Conservation (phyloP, 1,139 yeast genomes). For the Scheffersomyces stambukii region DNA sequence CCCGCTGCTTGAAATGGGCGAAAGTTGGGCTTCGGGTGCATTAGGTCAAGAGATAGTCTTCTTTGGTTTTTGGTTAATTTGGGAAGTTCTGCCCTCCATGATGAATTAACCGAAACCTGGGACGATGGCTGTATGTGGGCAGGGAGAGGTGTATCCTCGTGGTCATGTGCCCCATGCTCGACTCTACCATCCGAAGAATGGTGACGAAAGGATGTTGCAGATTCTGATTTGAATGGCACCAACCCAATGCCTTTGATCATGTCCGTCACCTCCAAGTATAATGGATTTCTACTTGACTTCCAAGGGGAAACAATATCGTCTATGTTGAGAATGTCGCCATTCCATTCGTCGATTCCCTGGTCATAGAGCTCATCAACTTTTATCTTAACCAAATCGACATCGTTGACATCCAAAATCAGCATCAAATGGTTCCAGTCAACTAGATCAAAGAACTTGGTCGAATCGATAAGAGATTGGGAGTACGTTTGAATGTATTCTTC, state of each 20-base stretch:
- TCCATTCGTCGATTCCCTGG: slow-evolving; percentile 5
- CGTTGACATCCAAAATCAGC: slow-evolving; percentile 12
- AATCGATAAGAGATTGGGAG: slow-evolving; percentile 8
- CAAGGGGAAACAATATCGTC: slow-evolving; percentile 9
- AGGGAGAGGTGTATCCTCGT: no score
- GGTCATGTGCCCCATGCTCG: no score
- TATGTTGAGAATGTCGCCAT: slow-evolving; percentile 8
- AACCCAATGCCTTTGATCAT: slow-evolving; percentile 15
- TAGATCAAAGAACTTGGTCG: slow-evolving; percentile 14
- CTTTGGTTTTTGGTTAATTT: slow-evolving; percentile 20
- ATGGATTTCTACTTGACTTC: slow-evolving; percentile 14
- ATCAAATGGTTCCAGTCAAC: slow-evolving; percentile 17
- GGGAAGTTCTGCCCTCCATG: slow-evolving; percentile 22
- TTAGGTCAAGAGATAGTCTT: slow-evolving; percentile 30
- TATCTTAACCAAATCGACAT: slow-evolving; percentile 16
- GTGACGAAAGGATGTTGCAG: no score
- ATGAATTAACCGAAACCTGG: no score
- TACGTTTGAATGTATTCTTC: slow-evolving; percentile 14
- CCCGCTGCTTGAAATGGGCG: slow-evolving; percentile 8
- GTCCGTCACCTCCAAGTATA: slow-evolving; percentile 18
- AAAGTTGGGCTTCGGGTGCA: slow-evolving; percentile 16
- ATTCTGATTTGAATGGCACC: slow-evolving; percentile 10
- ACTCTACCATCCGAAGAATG: no score
- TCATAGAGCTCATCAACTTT: slow-evolving; percentile 23
- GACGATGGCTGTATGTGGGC: no score